A percentile compares a stretch with the other conserved stretches of the same genome.
These are phyloP conservation scores for Malassezia japonica DNA, from an alignment of 1,284 basidiomycete genomes.

Conservation along the genomic window DNA sequence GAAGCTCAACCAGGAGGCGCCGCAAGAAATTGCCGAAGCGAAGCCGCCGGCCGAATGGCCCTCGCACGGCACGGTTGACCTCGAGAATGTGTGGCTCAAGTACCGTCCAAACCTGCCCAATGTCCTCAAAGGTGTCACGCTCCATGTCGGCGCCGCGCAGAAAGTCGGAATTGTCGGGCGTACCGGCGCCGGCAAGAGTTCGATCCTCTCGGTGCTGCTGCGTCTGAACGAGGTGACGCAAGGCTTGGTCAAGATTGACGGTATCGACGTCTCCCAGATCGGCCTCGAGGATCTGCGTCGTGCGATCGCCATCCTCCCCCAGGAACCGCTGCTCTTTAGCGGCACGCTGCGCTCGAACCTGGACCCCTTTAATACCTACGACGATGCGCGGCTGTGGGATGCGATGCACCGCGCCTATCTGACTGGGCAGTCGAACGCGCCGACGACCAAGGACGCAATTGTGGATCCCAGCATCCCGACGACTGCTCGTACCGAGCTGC, in stretches of 20 bases:
- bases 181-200: slow-evolving; percentile 59
- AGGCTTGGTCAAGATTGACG: slow-evolving; percentile 65
- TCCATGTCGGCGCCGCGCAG: slow-evolving; percentile 51
- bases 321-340: slow-evolving; percentile 49
- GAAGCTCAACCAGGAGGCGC: slow-evolving; percentile 40
- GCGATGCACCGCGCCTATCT: slow-evolving; percentile 47
- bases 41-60: slow-evolving; percentile 44
- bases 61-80: slow-evolving; percentile 34
- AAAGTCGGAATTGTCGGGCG: slow-evolving; percentile 55
- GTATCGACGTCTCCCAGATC: slow-evolving; percentile 53
- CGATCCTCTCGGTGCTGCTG: slow-evolving; percentile 63
- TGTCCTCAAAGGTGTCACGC: slow-evolving; percentile 51
- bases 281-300: slow-evolving; percentile 50
- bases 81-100: slow-evolving; percentile 49
- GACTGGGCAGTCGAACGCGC: slow-evolving; percentile 1
- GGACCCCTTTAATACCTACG: slow-evolving; percentile 46
- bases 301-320: slow-evolving; percentile 31
- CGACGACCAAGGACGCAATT: slow-evolving; percentile 20
- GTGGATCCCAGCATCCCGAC: slow-evolving; percentile 1
- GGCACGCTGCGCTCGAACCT: slow-evolving; percentile 48
- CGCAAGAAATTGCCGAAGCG: slow-evolving; percentile 27
- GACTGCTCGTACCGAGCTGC: neutral
- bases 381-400: slow-evolving; percentile 44
- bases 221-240: slow-evolving; percentile 59
- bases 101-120: slow-evolving; percentile 53